Evolutionary conservation across 2,329 filamentous ascomycete genomes (phyloP), one percentile per base, ranked within the genome.

Genomic region (Talaromyces atroroseus): DNA sequence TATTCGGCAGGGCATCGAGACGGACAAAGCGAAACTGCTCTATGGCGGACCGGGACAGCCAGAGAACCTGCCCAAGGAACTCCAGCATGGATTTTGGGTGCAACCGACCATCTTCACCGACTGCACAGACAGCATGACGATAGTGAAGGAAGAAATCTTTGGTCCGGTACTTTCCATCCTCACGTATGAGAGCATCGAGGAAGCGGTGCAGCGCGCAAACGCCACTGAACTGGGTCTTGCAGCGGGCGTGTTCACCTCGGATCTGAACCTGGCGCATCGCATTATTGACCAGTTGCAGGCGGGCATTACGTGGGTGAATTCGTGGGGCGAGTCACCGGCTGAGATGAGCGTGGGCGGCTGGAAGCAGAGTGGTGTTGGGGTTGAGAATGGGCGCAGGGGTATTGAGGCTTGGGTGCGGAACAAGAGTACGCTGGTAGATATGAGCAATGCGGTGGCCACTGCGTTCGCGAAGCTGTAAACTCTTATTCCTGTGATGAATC

Each of bases 271-370:
- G 49, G 90, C 88, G 55, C 89, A 95, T 66, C 77, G 82, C 45
- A 82, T 92, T 1, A 79, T 92, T 44, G 80, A 82, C 23, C 80
- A 83, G 65, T 76, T 95, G 5, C 81, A 95, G 67, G 90, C 90
- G 0, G 90, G 90, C 34, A 95, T 95, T 66, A 95, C 89, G 1
- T 95, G 90, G 90, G 80, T 95, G 52, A 95, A 95, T 71, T 91
- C 89, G 0, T 95, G 91, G 91, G 90, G 91, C n/a, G 90, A 95
- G 76, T 87, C 82, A 49, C 90, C 90, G 0, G 89, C 91, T 0
- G 90, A 95, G 77, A 95, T 95, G 91, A 87, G 88, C 2, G 90
- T 95, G 0, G 90, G 90, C 10, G 90, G 90, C 0, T 95, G 90
- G 91, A 95, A 95, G 78, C 81, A 88, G 80, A 95, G 90, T 68